Conservation (phyloP, 176 grass and related monocot genomes). For the Typha latifolia region DNA sequence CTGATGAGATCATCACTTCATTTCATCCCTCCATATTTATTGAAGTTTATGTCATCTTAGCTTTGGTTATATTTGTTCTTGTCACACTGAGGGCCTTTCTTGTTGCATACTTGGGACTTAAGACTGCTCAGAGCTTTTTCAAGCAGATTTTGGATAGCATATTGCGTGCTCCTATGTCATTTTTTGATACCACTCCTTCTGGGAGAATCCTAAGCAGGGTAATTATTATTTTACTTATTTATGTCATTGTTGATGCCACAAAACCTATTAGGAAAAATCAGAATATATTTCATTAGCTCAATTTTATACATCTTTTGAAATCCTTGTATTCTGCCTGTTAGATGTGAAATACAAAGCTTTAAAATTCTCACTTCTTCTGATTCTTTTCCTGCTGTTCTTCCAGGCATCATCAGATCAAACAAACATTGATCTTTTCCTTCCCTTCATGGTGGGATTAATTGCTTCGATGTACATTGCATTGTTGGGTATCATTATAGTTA, state of each 20-base stretch:
- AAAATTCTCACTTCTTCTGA: neutral
- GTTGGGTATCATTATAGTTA: conserved; percentile 49
- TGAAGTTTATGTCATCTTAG: conserved; percentile 48
- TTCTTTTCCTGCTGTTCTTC: neutral
- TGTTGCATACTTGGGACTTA: conserved; percentile 57
- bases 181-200: conserved; percentile 93
- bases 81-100: conserved; percentile 40
- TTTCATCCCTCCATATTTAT: conserved; percentile 62
- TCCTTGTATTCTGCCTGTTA: neutral
- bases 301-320: neutral
- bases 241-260: too few species aligned
- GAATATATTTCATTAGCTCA: neutral
- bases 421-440: conserved; percentile 85
- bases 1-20: conserved; percentile 21
- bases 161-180: conserved; percentile 86
- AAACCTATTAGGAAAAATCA: too few species aligned
- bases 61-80: conserved; percentile 34
- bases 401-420: conserved; percentile 95
- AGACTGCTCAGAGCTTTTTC: conserved; percentile 69
- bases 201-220: conserved; percentile 97
- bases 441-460: conserved; percentile 67
- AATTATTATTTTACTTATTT: conserved; percentile 5
- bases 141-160: conserved; percentile 80
- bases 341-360: neutral
- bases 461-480: conserved; percentile 77